phyloP scores from a whole-genome alignment of 2,329 filamentous ascomycete genomes.

The Fusarium chlamydosporum region DNA sequence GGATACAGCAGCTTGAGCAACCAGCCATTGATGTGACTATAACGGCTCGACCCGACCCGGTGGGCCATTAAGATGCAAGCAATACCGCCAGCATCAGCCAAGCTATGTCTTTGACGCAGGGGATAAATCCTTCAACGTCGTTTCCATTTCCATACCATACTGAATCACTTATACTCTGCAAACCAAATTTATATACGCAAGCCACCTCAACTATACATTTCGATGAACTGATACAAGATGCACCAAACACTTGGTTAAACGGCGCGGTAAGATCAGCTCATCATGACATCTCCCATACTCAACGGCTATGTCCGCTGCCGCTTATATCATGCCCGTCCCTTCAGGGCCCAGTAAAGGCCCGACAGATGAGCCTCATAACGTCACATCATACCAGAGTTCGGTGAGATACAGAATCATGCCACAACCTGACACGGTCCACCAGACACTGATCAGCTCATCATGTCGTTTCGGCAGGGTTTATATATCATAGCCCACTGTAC shows the following conservation, averaged over 20 bases:
- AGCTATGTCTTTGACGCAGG: not conserved
- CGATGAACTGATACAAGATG: not conserved
- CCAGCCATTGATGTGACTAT: not conserved
- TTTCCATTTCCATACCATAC: not conserved
- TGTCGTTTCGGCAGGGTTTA: not conserved
- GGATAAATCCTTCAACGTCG: rapidly evolving
- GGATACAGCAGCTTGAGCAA: not conserved
- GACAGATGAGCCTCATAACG: not conserved
- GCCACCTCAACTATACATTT: too few relatives aligned
- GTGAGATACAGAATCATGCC: conserved; percentile 21
- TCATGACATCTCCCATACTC: not conserved
- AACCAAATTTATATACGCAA: not conserved
- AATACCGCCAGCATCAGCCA: not conserved
- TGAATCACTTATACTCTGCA: not conserved
- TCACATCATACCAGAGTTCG: conserved; percentile 17
- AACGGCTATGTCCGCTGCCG: not conserved
- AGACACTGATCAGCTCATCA: conserved; percentile 8
- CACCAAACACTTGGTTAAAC: not conserved
- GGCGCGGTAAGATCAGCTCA: not conserved
- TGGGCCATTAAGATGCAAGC: not conserved
- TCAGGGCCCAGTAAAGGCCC: not conserved
- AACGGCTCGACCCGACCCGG: conserved; percentile 7
- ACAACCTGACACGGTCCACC: conserved; percentile 14
- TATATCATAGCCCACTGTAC: not conserved
- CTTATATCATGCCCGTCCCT: not conserved